Base-by-base conservation (phyloP, 345 rosid genomes). In the Rhizophora apiculata region DNA sequence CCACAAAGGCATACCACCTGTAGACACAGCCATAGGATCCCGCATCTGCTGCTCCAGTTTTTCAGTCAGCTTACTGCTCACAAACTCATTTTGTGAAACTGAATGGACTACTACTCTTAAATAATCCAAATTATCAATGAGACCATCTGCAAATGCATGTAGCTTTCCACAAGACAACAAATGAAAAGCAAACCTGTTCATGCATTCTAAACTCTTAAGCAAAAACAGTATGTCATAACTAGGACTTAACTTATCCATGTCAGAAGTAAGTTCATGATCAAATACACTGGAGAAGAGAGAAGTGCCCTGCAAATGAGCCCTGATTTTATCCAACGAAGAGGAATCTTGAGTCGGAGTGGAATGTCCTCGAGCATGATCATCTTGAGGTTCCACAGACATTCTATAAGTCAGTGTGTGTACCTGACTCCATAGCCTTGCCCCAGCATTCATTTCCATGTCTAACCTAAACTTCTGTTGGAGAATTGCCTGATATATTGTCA, bases 11-110 rank as follows among this genome's bases (percentile, higher is more conserved):
- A 94, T 75, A 55, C 95, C 93, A 60, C 90, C 87, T 22, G 74
- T 79, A 3, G 91, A 88, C 65, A 85, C 70, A 67, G 90, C 90
- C 68, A 90, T 83, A 22, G 87, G 65, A 80, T 89, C 98, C 27
- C 87, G 86, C 85, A 94, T 82, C 81, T 94, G 97, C 78, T 88
- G 97, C 82, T 91, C 97, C 71, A 94, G 79, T 78, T 94, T 94
- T 83, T 92, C 96, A 8, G 97, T 88, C 81, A 94, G 83, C 82
- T 87, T 94, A 81, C 74, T 77, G 81, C 81, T 89, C 70, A 89
- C 88, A 81, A 91, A 91, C 62, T 84, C 93, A 70, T 75, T 74
- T 71, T 91, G 85, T 58, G 84, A 82, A 67, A 89, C 82, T 32
- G 86, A 83, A 70, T 67, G 72, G 77, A 80, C 79, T 31, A 29